Evolutionary conservation across 179 eudicot genomes (phyloP).

Genomic region (Pouteria campechiana): DNA sequence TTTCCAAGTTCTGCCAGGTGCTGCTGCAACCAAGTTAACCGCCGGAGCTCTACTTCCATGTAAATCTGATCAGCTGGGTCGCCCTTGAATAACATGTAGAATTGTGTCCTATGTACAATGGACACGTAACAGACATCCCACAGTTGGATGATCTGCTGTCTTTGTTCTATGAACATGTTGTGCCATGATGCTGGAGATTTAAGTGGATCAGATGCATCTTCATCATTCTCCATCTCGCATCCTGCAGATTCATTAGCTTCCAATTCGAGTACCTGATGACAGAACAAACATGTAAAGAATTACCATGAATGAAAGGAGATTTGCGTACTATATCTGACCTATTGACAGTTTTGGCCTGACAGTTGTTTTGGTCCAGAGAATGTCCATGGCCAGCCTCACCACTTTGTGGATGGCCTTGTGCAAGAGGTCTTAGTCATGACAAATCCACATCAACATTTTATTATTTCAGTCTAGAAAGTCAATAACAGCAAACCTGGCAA

Average conservation of each 20-base stretch:
- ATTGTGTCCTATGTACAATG: slow-evolving; percentile 88
- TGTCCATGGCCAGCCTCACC: no score
- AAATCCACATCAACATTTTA: no score
- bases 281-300: neutral
- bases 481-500: slow-evolving; percentile 97
- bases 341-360: no score
- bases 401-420: no score
- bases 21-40: slow-evolving; percentile 79
- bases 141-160: slow-evolving; percentile 80
- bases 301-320: neutral
- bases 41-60: slow-evolving; percentile 93
- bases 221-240: slow-evolving; percentile 48
- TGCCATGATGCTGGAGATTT: slow-evolving; percentile 61
- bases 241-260: slow-evolving; percentile 92
- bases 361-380: no score
- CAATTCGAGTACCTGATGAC: slow-evolving; percentile 72
- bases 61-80: slow-evolving; percentile 88
- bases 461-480: no score
- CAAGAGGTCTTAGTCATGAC: no score
- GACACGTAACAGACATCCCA: slow-evolving; percentile 88
- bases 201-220: slow-evolving; percentile 25
- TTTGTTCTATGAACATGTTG: slow-evolving; percentile 60
- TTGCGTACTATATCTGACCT: neutral
- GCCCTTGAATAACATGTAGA: slow-evolving; percentile 76
- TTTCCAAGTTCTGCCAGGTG: slow-evolving; percentile 73